Conservation (phyloP, 2,329 filamentous ascomycete species). For the Cryphonectria naterciae region DNA sequence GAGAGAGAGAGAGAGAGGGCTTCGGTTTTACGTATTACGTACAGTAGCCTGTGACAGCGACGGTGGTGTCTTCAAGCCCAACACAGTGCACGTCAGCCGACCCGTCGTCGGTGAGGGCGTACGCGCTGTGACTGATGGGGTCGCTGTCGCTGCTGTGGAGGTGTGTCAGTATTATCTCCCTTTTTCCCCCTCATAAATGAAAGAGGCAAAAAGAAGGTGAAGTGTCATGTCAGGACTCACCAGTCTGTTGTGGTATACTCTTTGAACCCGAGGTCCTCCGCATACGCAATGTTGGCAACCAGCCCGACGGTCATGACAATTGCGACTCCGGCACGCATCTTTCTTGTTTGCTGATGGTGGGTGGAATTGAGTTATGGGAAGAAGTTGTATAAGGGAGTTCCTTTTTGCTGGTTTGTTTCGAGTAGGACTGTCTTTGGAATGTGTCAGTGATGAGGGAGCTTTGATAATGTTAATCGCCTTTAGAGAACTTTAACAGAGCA, state of each 20-base stretch:
- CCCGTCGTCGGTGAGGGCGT: neutral
- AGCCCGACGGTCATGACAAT: neutral
- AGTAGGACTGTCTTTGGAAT: no score
- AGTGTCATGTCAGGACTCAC: neutral
- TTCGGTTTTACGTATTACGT: neutral
- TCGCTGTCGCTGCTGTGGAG: neutral
- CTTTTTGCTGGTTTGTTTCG: no score
- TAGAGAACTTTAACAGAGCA: no score
- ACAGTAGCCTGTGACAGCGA: conserved; percentile 2
- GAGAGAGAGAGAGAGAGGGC: no score
- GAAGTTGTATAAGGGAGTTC: no score
- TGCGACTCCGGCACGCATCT: neutral
- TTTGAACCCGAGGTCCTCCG: neutral
- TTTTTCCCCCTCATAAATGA: no score
- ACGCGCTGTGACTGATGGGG: neutral
- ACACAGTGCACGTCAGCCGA: neutral
- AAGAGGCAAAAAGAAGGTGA: no score
- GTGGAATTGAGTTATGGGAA: neutral
- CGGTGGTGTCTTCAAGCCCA: conserved; percentile 3
- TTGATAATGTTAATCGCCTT: no score
- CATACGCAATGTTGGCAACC: neutral
- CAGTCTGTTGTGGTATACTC: neutral
- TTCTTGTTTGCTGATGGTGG: neutral
- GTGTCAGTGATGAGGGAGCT: no score
- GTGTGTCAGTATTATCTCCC: no score